These are phyloP conservation scores for Kitagawia praeruptora DNA, from an alignment of 129 eudicot genomes.

Conservation along the genomic window DNA sequence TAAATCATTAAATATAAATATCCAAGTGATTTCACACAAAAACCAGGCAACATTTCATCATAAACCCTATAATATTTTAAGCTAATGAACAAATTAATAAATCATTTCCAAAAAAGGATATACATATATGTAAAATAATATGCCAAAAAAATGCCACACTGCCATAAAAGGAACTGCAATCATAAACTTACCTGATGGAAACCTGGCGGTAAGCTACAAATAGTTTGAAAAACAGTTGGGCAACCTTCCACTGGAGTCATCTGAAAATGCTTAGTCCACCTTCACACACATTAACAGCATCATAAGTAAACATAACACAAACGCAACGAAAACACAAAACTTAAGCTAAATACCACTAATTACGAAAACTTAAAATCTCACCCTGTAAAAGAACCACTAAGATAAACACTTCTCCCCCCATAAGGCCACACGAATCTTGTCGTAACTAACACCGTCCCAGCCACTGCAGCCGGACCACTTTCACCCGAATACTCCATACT, in stretches of 20 bases:
- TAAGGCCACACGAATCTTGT: conserved; percentile 88
- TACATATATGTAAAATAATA: background rate
- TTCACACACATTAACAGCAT: conserved; percentile 18
- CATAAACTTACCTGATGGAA: conserved; percentile 63
- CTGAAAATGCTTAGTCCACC: conserved; percentile 84
- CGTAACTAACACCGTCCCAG: conserved; percentile 44
- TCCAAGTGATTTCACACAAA: background rate
- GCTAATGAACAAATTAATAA: background rate
- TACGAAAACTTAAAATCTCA: conserved; percentile 22
- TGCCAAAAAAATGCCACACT: background rate
- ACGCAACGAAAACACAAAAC: background rate
- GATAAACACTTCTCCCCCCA: conserved; percentile 78
- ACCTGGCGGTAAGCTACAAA: conserved; percentile 86
- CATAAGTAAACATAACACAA: background rate
- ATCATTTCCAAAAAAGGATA: background rate
- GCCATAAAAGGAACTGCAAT: background rate
- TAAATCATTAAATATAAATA: background rate
- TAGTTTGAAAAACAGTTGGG: conserved; percentile 72
- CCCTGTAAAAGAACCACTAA: conserved; percentile 88
- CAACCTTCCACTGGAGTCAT: conserved; percentile 93
- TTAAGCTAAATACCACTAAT: background rate
- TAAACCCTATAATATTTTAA: background rate
- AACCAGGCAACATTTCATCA: background rate
- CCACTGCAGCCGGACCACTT: conserved; percentile 30
- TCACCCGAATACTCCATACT: conserved; percentile 63